Conservation (phyloP, 306 rosid species). For the Fagus sylvatica region DNA sequence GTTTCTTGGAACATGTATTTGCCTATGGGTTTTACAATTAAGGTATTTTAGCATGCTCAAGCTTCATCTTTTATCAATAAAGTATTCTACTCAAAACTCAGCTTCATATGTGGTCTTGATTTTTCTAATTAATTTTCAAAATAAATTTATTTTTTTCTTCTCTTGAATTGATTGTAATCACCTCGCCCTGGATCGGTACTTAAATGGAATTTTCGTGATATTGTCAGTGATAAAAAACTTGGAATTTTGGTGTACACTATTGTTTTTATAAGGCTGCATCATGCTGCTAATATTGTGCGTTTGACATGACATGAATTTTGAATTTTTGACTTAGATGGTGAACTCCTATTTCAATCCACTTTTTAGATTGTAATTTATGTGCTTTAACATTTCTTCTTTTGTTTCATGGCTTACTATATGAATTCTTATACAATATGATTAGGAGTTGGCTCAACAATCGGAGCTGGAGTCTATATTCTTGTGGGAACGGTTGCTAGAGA, state of each 20-base stretch:
- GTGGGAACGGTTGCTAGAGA: slow-evolving; percentile 97
- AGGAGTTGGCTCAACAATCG: slow-evolving; percentile 97
- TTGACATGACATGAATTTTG: no score
- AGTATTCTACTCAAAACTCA: not conserved
- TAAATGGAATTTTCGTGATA: not conserved
- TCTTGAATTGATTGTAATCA: not conserved
- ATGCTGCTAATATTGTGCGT: not conserved
- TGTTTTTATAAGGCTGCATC: not conserved
- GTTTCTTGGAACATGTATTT: not conserved
- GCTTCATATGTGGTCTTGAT: no score
- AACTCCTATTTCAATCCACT: not conserved
- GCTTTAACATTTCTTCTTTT: not conserved
- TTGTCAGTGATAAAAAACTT: not conserved
- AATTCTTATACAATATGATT: slow-evolving; percentile 14
- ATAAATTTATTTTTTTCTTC: not conserved
- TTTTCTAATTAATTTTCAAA: not conserved
- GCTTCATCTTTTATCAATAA: not conserved
- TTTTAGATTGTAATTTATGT: slow-evolving; percentile 1
- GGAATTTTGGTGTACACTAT: not conserved
- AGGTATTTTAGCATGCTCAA: not conserved
- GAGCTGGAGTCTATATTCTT: slow-evolving; percentile 96
- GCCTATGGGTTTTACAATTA: not conserved
- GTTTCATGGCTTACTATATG: not conserved
- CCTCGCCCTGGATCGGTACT: not conserved
- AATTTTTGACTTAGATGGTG: not conserved